Conservation (phyloP, 768 basidiomycete species). For the Chalciporus piperatus region DNA sequence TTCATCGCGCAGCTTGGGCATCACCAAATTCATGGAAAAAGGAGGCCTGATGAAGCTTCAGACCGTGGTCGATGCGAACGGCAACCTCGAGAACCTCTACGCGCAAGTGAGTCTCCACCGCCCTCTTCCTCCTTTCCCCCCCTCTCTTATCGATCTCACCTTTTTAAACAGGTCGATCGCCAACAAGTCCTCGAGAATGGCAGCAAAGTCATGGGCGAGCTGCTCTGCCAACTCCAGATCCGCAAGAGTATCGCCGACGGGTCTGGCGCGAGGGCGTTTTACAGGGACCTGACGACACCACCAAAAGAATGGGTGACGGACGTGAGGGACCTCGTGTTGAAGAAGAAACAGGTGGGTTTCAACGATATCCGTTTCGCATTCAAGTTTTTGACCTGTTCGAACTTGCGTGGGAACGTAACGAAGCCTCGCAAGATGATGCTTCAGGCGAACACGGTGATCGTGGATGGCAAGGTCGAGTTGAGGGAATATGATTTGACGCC, state of each 20-base stretch:
- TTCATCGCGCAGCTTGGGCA: conserved; percentile 56
- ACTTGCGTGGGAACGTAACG: not conserved
- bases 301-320: conserved; percentile 68
- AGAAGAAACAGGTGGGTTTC: conserved; percentile 67
- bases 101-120: conserved; percentile 50
- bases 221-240: conserved; percentile 79
- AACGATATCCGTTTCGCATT: not conserved
- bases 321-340: conserved; percentile 72
- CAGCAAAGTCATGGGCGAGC: conserved; percentile 63
- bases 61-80: conserved; percentile 56
- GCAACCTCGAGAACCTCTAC: conserved; percentile 64
- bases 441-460: conserved; percentile 75
- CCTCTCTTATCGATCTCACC: not conserved
- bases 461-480: conserved; percentile 64
- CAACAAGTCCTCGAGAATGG: conserved; percentile 63
- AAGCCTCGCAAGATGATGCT: conserved; percentile 85
- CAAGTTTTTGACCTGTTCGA: not conserved
- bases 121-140: not conserved
- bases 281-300: conserved; percentile 76
- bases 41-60: conserved; percentile 69
- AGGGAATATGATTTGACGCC: conserved; percentile 77
- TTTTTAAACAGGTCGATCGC: conserved; percentile 61
- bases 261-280: conserved; percentile 73
- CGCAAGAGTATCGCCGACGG: conserved; percentile 86
- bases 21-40: conserved; percentile 74